Conservation (phyloP, 306 rosid genomes). For the Purshia tridentata region DNA sequence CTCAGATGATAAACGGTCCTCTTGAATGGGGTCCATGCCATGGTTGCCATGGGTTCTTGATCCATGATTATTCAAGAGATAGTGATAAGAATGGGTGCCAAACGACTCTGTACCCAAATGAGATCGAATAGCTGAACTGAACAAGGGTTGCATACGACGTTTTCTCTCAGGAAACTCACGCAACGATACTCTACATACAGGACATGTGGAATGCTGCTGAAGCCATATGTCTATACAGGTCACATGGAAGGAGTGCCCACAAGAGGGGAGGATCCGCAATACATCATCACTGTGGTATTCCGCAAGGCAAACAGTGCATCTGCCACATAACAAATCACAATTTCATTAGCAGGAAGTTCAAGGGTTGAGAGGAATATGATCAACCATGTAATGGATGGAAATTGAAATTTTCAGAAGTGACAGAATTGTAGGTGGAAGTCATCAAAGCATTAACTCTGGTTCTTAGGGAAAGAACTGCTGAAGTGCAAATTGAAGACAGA, state of each 20-base stretch:
- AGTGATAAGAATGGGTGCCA: constrained; percentile 43
- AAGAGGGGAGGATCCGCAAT: constrained; percentile 81
- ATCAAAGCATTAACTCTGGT: not conserved
- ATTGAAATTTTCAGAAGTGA: not conserved
- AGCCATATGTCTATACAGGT: constrained; percentile 93
- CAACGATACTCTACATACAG: constrained; percentile 82
- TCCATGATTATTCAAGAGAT: constrained; percentile 34
- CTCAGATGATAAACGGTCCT: constrained; percentile 43
- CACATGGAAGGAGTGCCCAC: constrained; percentile 88
- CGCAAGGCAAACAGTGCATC: constrained; percentile 83
- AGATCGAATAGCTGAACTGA: constrained; percentile 56
- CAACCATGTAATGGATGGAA: not conserved
- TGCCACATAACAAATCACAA: constrained; percentile 32
- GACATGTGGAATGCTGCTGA: constrained; percentile 87
- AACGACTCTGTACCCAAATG: constrained; percentile 44
- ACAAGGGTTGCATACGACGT: constrained; percentile 62
- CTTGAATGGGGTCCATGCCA: constrained; percentile 46
- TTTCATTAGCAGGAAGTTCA: constrained; percentile 19
- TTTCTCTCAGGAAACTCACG: constrained; percentile 55
- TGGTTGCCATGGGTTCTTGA: constrained; percentile 38
- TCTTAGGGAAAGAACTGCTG: not conserved
- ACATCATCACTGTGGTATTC: constrained; percentile 73
- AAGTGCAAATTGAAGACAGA: not conserved
- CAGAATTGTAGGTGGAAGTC: not conserved
- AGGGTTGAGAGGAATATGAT: not conserved